Conservation (phyloP, 768 basidiomycete genomes). For the Rhodotorula sphaerocarpa region DNA sequence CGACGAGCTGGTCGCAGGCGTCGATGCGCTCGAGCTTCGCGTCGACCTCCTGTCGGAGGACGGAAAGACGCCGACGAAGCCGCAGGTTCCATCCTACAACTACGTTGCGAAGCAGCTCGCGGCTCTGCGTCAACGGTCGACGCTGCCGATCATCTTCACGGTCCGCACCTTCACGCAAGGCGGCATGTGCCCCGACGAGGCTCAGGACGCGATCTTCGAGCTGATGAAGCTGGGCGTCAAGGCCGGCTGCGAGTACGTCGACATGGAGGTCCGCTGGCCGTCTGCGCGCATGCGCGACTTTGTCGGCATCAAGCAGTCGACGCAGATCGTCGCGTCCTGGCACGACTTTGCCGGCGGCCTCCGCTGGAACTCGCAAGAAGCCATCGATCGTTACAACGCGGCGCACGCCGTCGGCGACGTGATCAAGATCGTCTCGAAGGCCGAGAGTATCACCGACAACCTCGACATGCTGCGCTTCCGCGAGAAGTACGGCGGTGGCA, state of each 20-base stretch:
- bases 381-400: conserved; percentile 61
- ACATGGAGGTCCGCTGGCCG: conserved; percentile 75
- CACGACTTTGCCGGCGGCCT: conserved; percentile 85
- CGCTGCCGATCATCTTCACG: conserved; percentile 84
- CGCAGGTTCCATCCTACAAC: conserved; percentile 56
- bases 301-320: conserved; percentile 56
- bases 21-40: conserved; percentile 86
- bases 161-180: conserved; percentile 81
- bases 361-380: conserved; percentile 64
- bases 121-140: conserved; percentile 63
- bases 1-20: conserved; percentile 67
- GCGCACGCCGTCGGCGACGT: conserved; percentile 71
- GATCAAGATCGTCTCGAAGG: conserved; percentile 84
- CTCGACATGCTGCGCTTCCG: conserved; percentile 68
- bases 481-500: conserved; percentile 50
- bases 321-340: conserved; percentile 83
- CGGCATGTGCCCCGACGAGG: conserved; percentile 77
- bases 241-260: conserved; percentile 82
- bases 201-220: conserved; percentile 61
- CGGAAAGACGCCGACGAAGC: conserved; percentile 46
- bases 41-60: conserved; percentile 70
- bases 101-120: conserved; percentile 78
- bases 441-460: conserved; percentile 66
- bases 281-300: conserved; percentile 57
- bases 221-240: conserved; percentile 70